These are phyloP conservation scores for Aquilaria yunnanensis DNA, from an alignment of 345 rosid species.

Conservation along the genomic window DNA sequence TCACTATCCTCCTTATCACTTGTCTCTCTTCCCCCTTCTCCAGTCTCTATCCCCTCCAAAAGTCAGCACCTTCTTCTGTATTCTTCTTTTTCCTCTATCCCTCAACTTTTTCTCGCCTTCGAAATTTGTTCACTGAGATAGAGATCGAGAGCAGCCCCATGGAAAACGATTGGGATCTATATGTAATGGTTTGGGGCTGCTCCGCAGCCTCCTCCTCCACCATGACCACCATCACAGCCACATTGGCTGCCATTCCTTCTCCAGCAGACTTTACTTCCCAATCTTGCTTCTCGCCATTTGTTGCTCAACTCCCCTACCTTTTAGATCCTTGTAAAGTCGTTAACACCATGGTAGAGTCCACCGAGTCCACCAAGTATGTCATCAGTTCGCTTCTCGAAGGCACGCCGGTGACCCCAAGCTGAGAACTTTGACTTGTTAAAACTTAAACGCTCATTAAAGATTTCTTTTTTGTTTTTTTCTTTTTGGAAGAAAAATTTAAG, in stretches of 20 bases:
- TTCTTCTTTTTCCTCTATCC: constrained; percentile 23
- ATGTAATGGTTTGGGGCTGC: constrained; percentile 87
- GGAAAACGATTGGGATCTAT: constrained; percentile 96
- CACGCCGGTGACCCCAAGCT: too few relatives aligned
- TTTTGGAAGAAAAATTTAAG: too few relatives aligned
- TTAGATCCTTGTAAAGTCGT: constrained; percentile 30
- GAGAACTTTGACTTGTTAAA: too few relatives aligned
- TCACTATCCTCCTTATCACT: constrained; percentile 8
- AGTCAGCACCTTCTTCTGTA: constrained; percentile 85
- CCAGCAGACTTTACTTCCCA: constrained; percentile 20
- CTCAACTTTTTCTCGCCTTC: constrained; percentile 20
- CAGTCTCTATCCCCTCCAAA: constrained; percentile 24
- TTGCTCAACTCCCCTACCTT: constrained; percentile 12
- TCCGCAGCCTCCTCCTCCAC: constrained; percentile 23
- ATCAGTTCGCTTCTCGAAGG: too few relatives aligned
- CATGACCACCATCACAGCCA: constrained; percentile 20
- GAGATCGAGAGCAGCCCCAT: constrained; percentile 13
- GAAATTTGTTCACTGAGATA: neutral
- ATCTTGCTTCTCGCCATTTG: constrained; percentile 17
- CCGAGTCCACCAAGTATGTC: too few relatives aligned
- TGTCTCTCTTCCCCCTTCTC: constrained; percentile 8
- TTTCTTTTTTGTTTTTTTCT: too few relatives aligned
- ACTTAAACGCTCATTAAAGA: too few relatives aligned
- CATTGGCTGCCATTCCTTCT: constrained; percentile 12
- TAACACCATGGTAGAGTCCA: constrained; percentile 34